A percentile compares a stretch with the other conserved stretches of the same genome.
Evolutionary conservation across 257 asterid genomes (phyloP).

Genomic region (Solanum paucissectum): DNA sequence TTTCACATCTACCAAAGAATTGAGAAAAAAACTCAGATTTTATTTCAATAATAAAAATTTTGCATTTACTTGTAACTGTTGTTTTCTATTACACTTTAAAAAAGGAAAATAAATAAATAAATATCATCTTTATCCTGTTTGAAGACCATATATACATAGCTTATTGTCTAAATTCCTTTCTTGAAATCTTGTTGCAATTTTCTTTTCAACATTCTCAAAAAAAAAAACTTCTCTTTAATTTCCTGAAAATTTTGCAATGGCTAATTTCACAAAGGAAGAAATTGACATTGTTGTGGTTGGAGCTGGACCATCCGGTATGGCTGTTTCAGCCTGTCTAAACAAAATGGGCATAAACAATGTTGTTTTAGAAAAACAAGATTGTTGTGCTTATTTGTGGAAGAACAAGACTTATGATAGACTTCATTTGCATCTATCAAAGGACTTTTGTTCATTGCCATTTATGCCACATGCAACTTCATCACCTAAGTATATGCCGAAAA

Average conservation of each 20-base stretch:
- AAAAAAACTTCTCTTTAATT: neutral
- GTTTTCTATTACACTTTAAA: neutral
- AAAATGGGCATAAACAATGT: slow-evolving; percentile 18
- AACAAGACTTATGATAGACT: slow-evolving; percentile 38
- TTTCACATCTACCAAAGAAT: neutral
- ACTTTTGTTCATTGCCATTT: slow-evolving; percentile 37
- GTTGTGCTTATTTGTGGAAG: slow-evolving; percentile 43
- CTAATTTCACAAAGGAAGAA: neutral
- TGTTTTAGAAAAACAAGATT: slow-evolving; percentile 47
- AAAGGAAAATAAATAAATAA: too few species aligned
- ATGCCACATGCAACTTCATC: slow-evolving; percentile 24
- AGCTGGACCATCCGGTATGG: slow-evolving; percentile 54
- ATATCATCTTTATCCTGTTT: neutral
- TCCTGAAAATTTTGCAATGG: neutral
- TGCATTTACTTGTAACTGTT: neutral
- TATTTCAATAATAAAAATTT: neutral
- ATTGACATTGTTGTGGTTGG: slow-evolving; percentile 26
- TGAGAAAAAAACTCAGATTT: neutral
- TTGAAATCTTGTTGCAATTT: neutral
- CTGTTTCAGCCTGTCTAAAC: slow-evolving; percentile 44
- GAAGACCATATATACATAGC: neutral
- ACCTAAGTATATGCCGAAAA: slow-evolving; percentile 30
- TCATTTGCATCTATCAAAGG: slow-evolving; percentile 45
- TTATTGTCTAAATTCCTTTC: neutral
- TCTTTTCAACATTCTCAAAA: neutral